These are phyloP conservation scores for Fonsecaea nubica DNA, from an alignment of 2,329 filamentous ascomycete genomes.

Conservation along the genomic window DNA sequence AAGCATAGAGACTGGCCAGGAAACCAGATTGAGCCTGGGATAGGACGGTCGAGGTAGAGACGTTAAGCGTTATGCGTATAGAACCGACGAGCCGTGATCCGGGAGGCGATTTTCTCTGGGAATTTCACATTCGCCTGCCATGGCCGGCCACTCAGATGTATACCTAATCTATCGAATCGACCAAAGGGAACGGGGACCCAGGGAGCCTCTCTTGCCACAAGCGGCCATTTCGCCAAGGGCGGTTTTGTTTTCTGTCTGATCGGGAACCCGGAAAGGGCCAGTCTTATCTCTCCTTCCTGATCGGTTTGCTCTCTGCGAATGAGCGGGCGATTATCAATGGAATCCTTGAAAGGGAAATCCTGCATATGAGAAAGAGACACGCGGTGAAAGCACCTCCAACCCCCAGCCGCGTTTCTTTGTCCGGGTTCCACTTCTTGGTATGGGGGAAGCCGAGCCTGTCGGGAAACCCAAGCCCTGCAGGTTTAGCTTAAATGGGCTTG, in stretches of 20 bases:
- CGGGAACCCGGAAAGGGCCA: background rate
- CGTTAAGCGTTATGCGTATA: background rate
- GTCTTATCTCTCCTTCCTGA: slow-evolving; percentile 4
- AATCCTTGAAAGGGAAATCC: background rate
- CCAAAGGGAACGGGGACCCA: background rate
- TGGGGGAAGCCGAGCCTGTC: background rate
- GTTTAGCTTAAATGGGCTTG: background rate
- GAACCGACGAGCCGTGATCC: background rate
- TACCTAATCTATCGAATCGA: background rate
- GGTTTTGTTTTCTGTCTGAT: too few relatives aligned
- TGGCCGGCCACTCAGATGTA: background rate
- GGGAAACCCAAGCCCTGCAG: background rate
- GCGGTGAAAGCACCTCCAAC: background rate
- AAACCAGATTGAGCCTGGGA: background rate
- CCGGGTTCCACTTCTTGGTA: background rate
- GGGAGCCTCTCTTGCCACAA: slow-evolving; percentile 6
- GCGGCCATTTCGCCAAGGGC: background rate
- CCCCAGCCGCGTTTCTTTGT: background rate
- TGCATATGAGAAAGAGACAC: background rate
- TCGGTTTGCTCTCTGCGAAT: slow-evolving; percentile 1
- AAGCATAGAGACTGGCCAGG: background rate
- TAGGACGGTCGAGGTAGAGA: background rate
- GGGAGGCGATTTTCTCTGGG: background rate
- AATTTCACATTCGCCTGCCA: background rate
- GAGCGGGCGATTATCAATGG: background rate